Base-by-base conservation (phyloP, 306 rosid species). In the Medicago ruthenica region DNA sequence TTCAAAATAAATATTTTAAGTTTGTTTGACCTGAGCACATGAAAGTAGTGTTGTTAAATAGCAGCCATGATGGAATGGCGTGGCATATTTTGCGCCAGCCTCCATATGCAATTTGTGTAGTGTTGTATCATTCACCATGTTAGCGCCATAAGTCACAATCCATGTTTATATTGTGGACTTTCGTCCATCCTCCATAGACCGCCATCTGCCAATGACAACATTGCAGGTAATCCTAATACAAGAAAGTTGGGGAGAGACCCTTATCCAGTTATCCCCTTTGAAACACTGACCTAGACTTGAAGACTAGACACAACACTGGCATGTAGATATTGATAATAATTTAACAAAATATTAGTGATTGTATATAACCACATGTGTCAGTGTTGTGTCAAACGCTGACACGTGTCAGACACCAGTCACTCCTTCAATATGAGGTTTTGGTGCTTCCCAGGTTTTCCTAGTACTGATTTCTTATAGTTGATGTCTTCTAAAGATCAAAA, bases 401-500 rank as follows among this genome's bases (percentile, higher is more conserved):
- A 34, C 37, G 54, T 5, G 54, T 48, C 54, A 0, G 18, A 48
- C 18, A 48, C 18, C 0, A 0, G 3, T 5, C n/a, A 48, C 17
- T 12, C 54, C 54, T 48, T 14, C 54, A 48, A 48, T 14, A 18
- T 0, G 18, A 14, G 18, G 54, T 14, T 2, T 48, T 48, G 18
- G 54, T 48, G 54, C 18, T 48, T 0, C 18, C 53, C 8, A 48
- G 18, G n/a, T 14, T 15, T 48, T 2, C 17, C 18, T 37, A 13
- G 10, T 57, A 59, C 8, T 45, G 58, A 45, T 7, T 63, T 70
- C 22, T 74, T 67, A 36, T 54, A 36, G 53, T 62, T 22, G 31
- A 13, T 54, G 55, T 24, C n/a, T 70, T 39, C n/a, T 51, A 1
- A 22, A 1, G 65, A 12, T 2, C 37, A 2, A 22, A 57, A 21